Evolutionary conservation across 495 filamentous ascomycete genomes (phyloP).

Genomic region (Annulohypoxylon maeteangense): DNA sequence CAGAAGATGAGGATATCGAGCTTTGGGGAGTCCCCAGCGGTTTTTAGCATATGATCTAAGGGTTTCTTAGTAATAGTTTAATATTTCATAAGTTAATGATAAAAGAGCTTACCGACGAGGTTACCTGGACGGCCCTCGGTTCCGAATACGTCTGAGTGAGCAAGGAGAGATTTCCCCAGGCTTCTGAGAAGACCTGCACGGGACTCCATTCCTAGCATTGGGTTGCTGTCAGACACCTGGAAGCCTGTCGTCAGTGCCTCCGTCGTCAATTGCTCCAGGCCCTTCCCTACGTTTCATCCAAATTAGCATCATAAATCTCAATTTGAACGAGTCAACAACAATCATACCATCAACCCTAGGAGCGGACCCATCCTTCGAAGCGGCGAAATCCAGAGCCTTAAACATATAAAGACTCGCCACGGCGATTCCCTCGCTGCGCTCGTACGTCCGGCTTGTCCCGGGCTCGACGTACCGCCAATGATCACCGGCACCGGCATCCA

Average conservation of each 20-base stretch:
- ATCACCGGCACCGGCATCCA: constrained; percentile 86
- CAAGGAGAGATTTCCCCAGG: constrained; percentile 8
- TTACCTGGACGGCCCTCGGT: constrained; percentile 13
- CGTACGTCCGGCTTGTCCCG: constrained; percentile 83
- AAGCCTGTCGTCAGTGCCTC: neutral
- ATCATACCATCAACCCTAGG: constrained; percentile 15
- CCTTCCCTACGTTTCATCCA: neutral
- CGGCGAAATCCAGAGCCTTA: constrained; percentile 56
- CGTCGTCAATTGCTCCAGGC: constrained; percentile 5
- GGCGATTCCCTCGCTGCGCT: constrained; percentile 89
- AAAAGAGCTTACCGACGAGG: constrained; percentile 11
- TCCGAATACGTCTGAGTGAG: neutral
- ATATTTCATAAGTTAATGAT: neutral
- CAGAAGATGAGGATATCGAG: constrained; percentile 88
- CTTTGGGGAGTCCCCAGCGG: constrained; percentile 83
- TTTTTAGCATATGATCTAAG: constrained; percentile 85
- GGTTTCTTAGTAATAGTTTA: neutral
- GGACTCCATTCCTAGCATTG: constrained; percentile 1
- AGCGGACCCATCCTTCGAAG: neutral
- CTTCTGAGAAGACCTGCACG: constrained; percentile 7
- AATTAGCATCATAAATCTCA: neutral
- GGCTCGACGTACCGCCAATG: constrained; percentile 87
- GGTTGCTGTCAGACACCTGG: neutral
- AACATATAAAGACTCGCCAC: constrained; percentile 98
- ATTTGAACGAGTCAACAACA: neutral